Percentiles rank a stretch among this genome's conserved stretches.
Conservation (phyloP, 75 land plant genomes). For the Pinus tabuliformis region DNA sequence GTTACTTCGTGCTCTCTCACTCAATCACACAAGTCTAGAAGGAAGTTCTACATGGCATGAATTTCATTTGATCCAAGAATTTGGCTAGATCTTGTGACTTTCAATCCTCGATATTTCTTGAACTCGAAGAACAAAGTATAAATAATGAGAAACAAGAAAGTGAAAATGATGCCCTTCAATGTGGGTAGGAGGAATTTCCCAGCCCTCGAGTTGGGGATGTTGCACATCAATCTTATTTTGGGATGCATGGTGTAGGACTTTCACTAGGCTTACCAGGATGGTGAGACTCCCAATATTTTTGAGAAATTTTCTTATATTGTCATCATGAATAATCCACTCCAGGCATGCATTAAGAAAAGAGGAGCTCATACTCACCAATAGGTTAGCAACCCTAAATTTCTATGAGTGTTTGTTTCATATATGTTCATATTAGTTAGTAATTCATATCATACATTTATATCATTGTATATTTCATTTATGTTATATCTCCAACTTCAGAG, state of each 20-base stretch:
- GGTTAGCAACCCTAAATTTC: too few relatives aligned
- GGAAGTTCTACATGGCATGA: conserved; percentile 62
- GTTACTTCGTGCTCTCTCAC: conserved; percentile 53
- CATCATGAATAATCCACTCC: conserved; percentile 60
- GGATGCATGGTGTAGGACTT: conserved; percentile 65
- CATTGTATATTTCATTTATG: too few relatives aligned
- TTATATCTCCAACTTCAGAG: too few relatives aligned
- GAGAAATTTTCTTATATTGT: conserved; percentile 68
- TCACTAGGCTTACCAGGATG: conserved; percentile 43
- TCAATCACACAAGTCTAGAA: conserved; percentile 53
- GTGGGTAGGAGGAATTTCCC: conserved; percentile 88
- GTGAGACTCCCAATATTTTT: conserved; percentile 28
- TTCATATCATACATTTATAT: too few relatives aligned
- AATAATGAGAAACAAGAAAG: conserved; percentile 39
- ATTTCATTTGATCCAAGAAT: conserved; percentile 52
- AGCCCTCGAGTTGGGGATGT: conserved; percentile 56
- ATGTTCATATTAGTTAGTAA: too few relatives aligned
- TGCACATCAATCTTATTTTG: conserved; percentile 70
- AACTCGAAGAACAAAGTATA: conserved; percentile 30
- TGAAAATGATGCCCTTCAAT: conserved; percentile 87
- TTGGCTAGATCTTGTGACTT: conserved; percentile 64
- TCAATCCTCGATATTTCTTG: conserved; percentile 73
- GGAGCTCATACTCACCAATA: too few relatives aligned
- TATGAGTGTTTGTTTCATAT: too few relatives aligned
- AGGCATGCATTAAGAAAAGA: conserved; percentile 15